Evolutionary conservation across 225 moss, liverwort and hornwort species (phyloP).

Genomic region (Bryoerythrophyllum caledonicum): DNA sequence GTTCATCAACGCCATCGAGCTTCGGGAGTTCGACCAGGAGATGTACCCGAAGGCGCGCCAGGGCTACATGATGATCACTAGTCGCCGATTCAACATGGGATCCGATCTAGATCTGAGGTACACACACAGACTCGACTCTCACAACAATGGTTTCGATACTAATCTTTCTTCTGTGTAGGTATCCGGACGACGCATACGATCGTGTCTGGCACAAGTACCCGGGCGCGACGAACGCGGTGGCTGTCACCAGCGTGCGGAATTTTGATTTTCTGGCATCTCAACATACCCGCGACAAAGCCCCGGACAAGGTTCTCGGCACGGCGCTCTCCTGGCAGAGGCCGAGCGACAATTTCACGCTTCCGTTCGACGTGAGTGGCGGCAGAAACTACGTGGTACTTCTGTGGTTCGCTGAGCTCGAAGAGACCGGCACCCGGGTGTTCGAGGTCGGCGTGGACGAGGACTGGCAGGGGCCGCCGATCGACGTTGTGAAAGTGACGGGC

Average conservation of each 20-base stretch:
- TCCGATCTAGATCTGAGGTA: constrained; percentile 22
- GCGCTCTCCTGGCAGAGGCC: constrained; percentile 25
- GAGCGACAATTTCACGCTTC: not conserved
- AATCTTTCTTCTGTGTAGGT: constrained; percentile 18
- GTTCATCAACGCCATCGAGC: constrained; percentile 42
- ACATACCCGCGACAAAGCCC: constrained; percentile 24
- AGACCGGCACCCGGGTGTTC: constrained; percentile 2
- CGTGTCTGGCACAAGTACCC: constrained; percentile 27
- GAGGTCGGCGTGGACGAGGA: constrained; percentile 23
- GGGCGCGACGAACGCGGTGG: not conserved
- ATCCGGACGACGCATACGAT: constrained; percentile 25
- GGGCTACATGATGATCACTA: constrained; percentile 34
- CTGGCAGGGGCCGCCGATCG: constrained; percentile 33
- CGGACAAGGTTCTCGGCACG: constrained; percentile 32
- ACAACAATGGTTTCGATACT: not conserved
- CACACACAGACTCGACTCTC: not conserved
- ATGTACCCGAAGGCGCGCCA: constrained; percentile 34
- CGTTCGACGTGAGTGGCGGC: constrained; percentile 23
- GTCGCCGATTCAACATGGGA: constrained; percentile 32
- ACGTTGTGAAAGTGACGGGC: constrained; percentile 16
- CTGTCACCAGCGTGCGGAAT: too few species aligned
- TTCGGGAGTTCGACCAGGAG: constrained; percentile 14
- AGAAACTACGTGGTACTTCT: constrained; percentile 30
- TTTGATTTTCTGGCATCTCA: too few species aligned
- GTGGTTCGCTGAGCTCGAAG: constrained; percentile 43